Conservation (phyloP, 106 monocot species). For the Acorus calamus region DNA sequence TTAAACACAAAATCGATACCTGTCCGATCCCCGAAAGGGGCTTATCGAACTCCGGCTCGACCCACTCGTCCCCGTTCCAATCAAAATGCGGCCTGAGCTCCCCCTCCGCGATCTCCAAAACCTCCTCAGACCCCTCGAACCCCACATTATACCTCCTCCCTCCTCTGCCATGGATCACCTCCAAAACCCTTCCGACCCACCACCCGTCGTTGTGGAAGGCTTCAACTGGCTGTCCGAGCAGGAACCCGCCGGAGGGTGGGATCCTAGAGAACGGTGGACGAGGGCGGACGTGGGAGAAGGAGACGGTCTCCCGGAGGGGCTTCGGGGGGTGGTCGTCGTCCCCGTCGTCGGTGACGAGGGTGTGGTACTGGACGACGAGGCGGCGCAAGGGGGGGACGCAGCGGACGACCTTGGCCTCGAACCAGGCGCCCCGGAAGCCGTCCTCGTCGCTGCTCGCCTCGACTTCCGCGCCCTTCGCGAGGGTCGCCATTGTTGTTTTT, state of each 20-base stretch:
- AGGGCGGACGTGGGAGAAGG: conserved; percentile 24
- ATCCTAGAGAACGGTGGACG: conserved; percentile 2
- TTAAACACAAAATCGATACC: no score
- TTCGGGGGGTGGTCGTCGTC: conserved; percentile 1
- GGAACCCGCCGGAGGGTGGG: neutral
- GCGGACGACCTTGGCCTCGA: conserved; percentile 25
- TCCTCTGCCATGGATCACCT: neutral
- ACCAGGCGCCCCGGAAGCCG: conserved; percentile 40
- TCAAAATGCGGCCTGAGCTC: conserved; percentile 37
- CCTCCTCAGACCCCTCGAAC: conserved; percentile 24
- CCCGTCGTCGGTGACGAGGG: conserved; percentile 16
- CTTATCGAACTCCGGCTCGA: conserved; percentile 6
- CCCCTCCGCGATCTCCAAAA: conserved; percentile 15
- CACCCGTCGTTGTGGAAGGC: conserved; percentile 53
- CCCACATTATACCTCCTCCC: conserved; percentile 11
- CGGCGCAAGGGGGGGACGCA: conserved; percentile 9
- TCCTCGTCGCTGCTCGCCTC: conserved; percentile 40
- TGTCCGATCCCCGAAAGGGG: neutral
- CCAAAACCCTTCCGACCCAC: conserved; percentile 39
- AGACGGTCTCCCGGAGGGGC: conserved; percentile 26
- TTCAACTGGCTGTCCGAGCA: conserved; percentile 32
- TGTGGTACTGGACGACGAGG: conserved; percentile 30
- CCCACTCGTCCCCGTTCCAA: conserved; percentile 36
- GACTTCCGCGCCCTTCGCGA: conserved; percentile 25
- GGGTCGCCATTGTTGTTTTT: neutral